Evolutionary conservation across 306 rosid genomes (phyloP), one percentile per base, ranked within the genome.

Genomic region (Pueraria montana): DNA sequence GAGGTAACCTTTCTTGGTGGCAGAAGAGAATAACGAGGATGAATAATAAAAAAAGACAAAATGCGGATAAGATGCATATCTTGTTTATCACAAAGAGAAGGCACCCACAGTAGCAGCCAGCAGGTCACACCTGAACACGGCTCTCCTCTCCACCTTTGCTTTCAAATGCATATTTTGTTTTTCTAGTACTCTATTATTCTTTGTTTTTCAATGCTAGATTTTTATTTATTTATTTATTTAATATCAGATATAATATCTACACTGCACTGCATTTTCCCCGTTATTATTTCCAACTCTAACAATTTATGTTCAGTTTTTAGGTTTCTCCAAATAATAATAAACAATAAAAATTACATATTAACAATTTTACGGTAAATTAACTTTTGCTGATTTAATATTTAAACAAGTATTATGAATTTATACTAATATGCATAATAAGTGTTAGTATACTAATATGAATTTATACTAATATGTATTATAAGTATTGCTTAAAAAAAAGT

Each of bases 11-110:
- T 73, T 84, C 21, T 45, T 67, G 2, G 50, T 74, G 78, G 74
- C 21, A 36, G 48, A 66, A 72, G 64, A 72, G 64, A 53, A 53
- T 26, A 63, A 64, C 14, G 17, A 8, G 40, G 32, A 10, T n/a
- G 18, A n/a, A 18, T 30, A 27, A 64, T 32, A 65, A 14, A 14
- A 34, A 14, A 43, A 46, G 78, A 73, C 50, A 78, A 42, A 62
- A 79, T 84, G 11, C n/a, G 72, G 77, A 79, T 79, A 67, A 84
- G 87, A 84, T 84, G 66, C 84, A 84, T 80, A 79, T 84, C 84
- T 80, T 66, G 74, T 55, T 55, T 45, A 55, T 79, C 65, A 73
- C 81, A 74, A 79, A 52, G 46, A 13, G 38, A 66, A 79, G 55
- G 30, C 50, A 66, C 26, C 48, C 66, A n/a, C 58, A 45, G 48